Conservation (phyloP, 441 rosid species). For the Syzygium syzygioides region DNA sequence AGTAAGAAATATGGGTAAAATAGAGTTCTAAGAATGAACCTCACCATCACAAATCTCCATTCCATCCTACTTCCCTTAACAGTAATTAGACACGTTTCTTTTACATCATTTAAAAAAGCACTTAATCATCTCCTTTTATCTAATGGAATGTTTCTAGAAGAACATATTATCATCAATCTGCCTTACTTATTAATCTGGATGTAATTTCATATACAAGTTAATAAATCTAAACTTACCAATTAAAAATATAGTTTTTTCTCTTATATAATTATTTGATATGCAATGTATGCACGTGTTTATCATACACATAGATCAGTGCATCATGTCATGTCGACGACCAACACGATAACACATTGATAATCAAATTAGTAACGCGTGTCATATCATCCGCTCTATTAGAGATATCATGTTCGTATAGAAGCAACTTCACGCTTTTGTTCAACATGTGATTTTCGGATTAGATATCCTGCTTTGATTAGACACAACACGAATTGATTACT, state of each 20-base stretch:
- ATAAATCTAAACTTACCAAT: neutral
- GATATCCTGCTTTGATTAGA: too few species aligned
- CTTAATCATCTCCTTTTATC: neutral
- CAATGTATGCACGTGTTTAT: neutral
- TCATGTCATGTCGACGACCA: neutral
- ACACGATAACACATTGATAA: too few species aligned
- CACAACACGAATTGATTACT: rapidly evolving
- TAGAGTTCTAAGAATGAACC: neutral
- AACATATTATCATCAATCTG: neutral
- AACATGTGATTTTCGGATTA: neutral
- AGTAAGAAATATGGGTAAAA: neutral
- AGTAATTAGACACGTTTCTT: neutral
- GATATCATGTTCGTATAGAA: rapidly evolving
- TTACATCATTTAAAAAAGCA: neutral
- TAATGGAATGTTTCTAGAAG: neutral
- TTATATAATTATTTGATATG: neutral
- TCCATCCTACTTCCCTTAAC: neutral
- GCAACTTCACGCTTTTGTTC: rapidly evolving
- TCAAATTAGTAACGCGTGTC: neutral
- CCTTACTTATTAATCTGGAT: neutral
- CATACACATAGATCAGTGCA: rapidly evolving
- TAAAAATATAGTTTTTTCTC: rapidly evolving
- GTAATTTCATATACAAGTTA: neutral
- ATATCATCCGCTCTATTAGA: rapidly evolving
- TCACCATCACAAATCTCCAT: neutral